A percentile compares a stretch with the other conserved stretches of the same genome.
These are phyloP conservation scores for Litchi chinensis DNA, from an alignment of 345 rosid species.

Conservation along the genomic window DNA sequence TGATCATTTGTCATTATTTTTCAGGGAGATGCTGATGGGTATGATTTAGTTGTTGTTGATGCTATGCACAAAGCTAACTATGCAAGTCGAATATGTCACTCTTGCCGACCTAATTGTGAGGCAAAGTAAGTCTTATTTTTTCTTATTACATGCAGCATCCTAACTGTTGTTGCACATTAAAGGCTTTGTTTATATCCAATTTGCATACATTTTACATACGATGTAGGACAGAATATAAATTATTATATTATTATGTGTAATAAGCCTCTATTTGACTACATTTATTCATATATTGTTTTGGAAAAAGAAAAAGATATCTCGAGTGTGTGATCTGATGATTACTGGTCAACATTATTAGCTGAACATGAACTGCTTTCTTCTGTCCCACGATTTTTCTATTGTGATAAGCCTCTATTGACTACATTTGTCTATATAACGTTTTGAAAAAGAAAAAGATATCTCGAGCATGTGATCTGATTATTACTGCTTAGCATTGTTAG, in stretches of 20 bases:
- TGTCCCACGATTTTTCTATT: neutral
- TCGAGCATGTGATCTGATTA: neutral
- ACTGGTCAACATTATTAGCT: neutral
- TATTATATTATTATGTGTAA: neutral
- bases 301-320: neutral
- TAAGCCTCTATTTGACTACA: neutral
- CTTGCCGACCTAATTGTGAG: conserved; percentile 99
- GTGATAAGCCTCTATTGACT: neutral
- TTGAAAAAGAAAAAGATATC: neutral
- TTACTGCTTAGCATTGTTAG: neutral
- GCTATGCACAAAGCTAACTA: conserved; percentile 99
- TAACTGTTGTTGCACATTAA: neutral
- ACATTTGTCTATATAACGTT: neutral
- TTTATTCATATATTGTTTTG: neutral
- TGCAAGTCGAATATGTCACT: conserved; percentile 99
- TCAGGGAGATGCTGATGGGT: conserved; percentile 99
- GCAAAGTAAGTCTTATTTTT: conserved; percentile 73
- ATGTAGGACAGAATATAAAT: neutral
- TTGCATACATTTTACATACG: neutral
- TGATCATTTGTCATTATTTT: conserved; percentile 29
- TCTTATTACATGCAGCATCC: neutral
- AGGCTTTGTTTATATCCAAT: neutral
- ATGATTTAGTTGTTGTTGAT: conserved; percentile 98
- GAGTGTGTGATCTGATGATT: neutral
- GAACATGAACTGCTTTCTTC: neutral